phyloP scores from a whole-genome alignment of 1,139 yeast genomes.

The Candida sanyaensis region DNA sequence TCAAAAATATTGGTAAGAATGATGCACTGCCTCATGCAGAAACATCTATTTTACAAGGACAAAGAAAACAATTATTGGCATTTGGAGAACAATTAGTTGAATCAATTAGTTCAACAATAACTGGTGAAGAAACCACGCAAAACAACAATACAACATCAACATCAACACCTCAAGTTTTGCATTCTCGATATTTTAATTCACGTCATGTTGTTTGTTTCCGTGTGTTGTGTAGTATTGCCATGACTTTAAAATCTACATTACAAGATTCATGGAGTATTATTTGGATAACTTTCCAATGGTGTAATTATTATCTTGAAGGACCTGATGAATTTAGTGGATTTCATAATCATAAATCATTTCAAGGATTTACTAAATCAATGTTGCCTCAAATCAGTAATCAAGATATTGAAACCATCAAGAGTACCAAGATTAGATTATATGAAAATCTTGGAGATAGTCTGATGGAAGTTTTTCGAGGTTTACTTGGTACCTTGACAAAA shows the following conservation, averaged over 20 bases:
- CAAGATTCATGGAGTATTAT: constrained; percentile 69
- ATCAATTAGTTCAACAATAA: constrained; percentile 23
- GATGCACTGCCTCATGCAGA: constrained; percentile 3
- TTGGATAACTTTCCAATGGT: constrained; percentile 76
- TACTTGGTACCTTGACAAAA: constrained; percentile 46
- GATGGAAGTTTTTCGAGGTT: constrained; percentile 44
- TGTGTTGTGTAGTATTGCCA: constrained; percentile 74
- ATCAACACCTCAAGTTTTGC: constrained; percentile 6
- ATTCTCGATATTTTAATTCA: constrained; percentile 51
- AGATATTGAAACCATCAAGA: constrained; percentile 57
- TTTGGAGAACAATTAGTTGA: constrained; percentile 67
- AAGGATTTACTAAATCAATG: constrained; percentile 20
- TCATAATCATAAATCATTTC: constrained; percentile 19
- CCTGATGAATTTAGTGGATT: constrained; percentile 47
- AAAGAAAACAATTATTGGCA: constrained; percentile 41
- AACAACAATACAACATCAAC: not conserved
- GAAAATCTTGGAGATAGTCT: constrained; percentile 64
- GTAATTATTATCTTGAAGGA: constrained; percentile 62
- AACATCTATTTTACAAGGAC: constrained; percentile 19
- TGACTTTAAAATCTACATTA: constrained; percentile 75
- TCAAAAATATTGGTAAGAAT: constrained; percentile 37
- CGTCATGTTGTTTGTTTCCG: constrained; percentile 76
- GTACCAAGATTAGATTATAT: constrained; percentile 56
- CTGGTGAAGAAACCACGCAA: constrained; percentile 35
- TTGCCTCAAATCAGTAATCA: constrained; percentile 29